Conservation (phyloP, 257 asterid species). For the Eustoma russellianum region DNA sequence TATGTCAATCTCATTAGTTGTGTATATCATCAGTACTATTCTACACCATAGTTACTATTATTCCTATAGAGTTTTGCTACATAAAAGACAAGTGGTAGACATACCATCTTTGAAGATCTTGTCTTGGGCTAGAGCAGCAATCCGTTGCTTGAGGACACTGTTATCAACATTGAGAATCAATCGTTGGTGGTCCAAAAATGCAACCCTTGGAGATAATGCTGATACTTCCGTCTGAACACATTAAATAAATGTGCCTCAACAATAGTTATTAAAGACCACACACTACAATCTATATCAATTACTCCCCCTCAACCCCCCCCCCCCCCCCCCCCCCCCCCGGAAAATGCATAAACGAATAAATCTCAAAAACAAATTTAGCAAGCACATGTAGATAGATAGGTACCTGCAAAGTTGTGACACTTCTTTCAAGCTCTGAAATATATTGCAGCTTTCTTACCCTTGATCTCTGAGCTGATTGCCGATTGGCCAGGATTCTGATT, state of each 20-base stretch:
- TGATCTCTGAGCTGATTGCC: conserved; percentile 96
- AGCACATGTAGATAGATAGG: too few relatives aligned
- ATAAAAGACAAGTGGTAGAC: neutral
- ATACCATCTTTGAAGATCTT: conserved; percentile 89
- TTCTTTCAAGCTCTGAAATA: conserved; percentile 91
- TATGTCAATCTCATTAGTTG: too few relatives aligned
- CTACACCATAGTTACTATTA: too few relatives aligned
- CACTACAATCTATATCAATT: neutral
- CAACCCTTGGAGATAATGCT: conserved; percentile 85
- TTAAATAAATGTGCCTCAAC: neutral
- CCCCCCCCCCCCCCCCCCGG: too few relatives aligned
- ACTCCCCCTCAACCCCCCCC: too few relatives aligned
- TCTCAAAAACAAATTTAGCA: too few relatives aligned
- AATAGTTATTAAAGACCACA: neutral
- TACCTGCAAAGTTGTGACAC: conserved; percentile 78
- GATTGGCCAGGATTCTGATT: conserved; percentile 71
- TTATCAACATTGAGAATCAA: conserved; percentile 77
- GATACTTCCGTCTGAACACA: conserved; percentile 70
- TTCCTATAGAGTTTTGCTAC: neutral
- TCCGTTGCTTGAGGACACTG: conserved; percentile 77
- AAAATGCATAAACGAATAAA: too few relatives aligned
- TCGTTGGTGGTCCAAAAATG: conserved; percentile 83
- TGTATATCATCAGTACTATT: too few relatives aligned
- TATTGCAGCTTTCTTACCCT: conserved; percentile 86
- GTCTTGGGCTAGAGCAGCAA: conserved; percentile 96